Conservation (phyloP, 2,329 filamentous ascomycete genomes). For the Apiospora saccharicola region DNA sequence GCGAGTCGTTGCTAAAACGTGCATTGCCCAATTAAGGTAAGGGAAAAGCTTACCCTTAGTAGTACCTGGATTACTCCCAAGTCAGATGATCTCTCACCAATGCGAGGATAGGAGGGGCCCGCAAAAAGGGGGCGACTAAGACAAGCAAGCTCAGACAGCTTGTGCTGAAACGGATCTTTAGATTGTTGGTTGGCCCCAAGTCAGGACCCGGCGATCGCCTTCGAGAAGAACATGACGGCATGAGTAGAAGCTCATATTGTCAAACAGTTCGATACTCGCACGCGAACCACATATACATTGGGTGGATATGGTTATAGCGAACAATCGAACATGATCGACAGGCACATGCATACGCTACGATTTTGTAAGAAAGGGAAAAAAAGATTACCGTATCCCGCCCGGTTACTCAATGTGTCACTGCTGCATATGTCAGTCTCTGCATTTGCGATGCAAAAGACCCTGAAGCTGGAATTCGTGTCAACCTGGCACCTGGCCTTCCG, state of each 20-base stretch:
- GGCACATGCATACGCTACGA: not conserved
- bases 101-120: slow-evolving; percentile 10
- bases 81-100: slow-evolving; percentile 19
- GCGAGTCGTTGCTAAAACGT: not conserved
- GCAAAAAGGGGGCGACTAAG: slow-evolving; percentile 12
- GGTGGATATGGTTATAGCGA: not conserved
- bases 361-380: not conserved
- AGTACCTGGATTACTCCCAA: not conserved
- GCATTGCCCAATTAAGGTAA: not conserved
- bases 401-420: not conserved
- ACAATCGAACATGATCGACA: slow-evolving; percentile 8
- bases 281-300: not conserved
- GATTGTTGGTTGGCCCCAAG: slow-evolving; percentile 13
- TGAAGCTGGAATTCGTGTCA: slow-evolving; percentile 1
- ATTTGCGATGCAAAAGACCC: slow-evolving; percentile 15
- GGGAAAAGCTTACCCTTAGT: not conserved
- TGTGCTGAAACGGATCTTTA: slow-evolving; percentile 20
- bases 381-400: not conserved
- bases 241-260: not conserved
- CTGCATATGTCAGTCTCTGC: not conserved
- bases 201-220: slow-evolving; percentile 10
- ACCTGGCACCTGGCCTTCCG: not conserved
- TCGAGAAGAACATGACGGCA: slow-evolving; percentile 3
- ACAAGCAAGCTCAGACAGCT: slow-evolving; percentile 17
- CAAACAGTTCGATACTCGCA: not conserved